Evolutionary conservation across 192 early-diverging fungal genomes (phyloP), one percentile per base, ranked within the genome.

Genomic region (Coemansia sp.): DNA sequence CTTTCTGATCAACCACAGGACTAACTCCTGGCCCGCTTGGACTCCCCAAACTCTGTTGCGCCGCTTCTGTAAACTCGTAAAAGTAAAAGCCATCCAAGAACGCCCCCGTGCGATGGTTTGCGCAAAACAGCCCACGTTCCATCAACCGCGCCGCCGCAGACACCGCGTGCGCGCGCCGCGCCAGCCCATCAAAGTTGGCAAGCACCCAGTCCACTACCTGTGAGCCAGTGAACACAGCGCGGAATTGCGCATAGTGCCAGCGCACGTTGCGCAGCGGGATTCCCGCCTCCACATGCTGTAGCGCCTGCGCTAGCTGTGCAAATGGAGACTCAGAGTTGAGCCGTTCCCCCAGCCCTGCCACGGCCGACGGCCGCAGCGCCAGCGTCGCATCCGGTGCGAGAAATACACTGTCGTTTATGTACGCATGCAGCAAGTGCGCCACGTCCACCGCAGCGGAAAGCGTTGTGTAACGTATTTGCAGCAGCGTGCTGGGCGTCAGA

Each of bases 11-110:
- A 30, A 55, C 61, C 39, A 3, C 39, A 17, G 39, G 39, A 46
- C 39, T 46, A 9, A 14, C 39, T 46, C 39, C 39, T 0, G 3
- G 3, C 39, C 39, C 39, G 39, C 11, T 46, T 46, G 39, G 39
- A 14, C 39, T 46, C 39, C 39, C 39, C 17, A 21, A 56, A 61
- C 46, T 70, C 17, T 22, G 53, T 27, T 67, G 27, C 2, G 68
- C 61, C 3, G 68, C 53, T 32, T 80, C 77, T 6, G 72, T 68
- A 51, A 80, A 74, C 60, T 57, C 68, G 69, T 96, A 98, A 84
- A 93, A 96, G 68, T 93, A 93, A 50, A 90, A 87, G 0, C 95
- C 95, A 65, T 98, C 96, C 67, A 95, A 67, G 63, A 98, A 94
- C 21, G 72, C 54, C 54, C 91, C 88, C n/a, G 78, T 71, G 6